Evolutionary conservation across 306 rosid species (phyloP).

Genomic region (Canavalia gladiata): DNA sequence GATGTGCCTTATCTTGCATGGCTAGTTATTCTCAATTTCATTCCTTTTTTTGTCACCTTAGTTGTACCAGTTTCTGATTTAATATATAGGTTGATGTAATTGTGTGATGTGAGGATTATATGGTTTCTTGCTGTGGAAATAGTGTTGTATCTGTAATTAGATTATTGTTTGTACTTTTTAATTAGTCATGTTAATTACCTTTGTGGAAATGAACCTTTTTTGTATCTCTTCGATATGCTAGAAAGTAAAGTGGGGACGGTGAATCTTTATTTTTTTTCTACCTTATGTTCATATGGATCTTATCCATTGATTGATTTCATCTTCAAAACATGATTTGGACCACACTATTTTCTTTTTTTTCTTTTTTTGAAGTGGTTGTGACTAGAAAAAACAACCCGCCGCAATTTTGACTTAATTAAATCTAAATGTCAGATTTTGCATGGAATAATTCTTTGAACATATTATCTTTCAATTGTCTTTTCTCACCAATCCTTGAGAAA

Average conservation of each 20-base stretch:
- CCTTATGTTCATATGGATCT: slow-evolving; percentile 12
- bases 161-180: slow-evolving; percentile 40
- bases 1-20: not conserved
- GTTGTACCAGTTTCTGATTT: slow-evolving; percentile 14
- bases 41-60: slow-evolving; percentile 30
- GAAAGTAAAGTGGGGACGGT: not conserved
- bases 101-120: slow-evolving; percentile 1
- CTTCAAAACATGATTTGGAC: slow-evolving; percentile 4
- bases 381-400: slow-evolving; percentile 17
- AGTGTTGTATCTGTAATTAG: slow-evolving; percentile 19
- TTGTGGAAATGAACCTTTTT: slow-evolving; percentile 9
- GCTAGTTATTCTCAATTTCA: slow-evolving; percentile 16
- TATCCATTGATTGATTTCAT: slow-evolving; percentile 1
- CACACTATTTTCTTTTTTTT: not conserved
- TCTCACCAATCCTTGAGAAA: slow-evolving; percentile 6
- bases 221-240: not conserved
- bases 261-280: not conserved
- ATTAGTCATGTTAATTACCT: slow-evolving; percentile 17
- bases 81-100: slow-evolving; percentile 34
- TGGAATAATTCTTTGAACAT: slow-evolving; percentile 27
- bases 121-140: slow-evolving; percentile 31
- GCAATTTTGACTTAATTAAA: slow-evolving; percentile 36
- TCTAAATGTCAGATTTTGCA: slow-evolving; percentile 43
- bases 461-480: not conserved
- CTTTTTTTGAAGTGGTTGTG: slow-evolving; percentile 37